Evolutionary conservation across 345 rosid species (phyloP).

Genomic region (Camelina neglecta): DNA sequence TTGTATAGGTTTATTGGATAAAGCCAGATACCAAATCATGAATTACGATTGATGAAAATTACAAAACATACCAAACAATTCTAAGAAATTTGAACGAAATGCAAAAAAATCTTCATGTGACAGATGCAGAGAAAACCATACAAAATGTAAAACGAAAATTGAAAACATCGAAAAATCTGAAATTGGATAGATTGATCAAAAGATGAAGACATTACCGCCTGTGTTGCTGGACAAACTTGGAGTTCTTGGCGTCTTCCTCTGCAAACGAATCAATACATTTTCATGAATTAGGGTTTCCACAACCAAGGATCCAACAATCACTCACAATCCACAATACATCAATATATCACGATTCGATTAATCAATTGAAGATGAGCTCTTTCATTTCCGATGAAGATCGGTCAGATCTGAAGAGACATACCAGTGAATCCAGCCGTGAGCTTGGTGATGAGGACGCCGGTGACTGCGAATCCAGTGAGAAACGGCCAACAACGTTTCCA

Average conservation of each 20-base stretch:
- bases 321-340: not conserved
- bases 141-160: not conserved
- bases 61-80: too few relatives aligned
- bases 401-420: conserved; percentile 46
- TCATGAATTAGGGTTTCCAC: conserved; percentile 31
- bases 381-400: not conserved
- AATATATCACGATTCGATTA: conserved; percentile 12
- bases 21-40: conserved; percentile 7
- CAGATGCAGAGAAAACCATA: conserved; percentile 9
- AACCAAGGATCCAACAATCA: conserved; percentile 8
- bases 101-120: not conserved
- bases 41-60: too few relatives aligned
- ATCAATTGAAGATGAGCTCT: not conserved
- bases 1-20: not conserved
- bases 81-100: too few relatives aligned
- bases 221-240: conserved; percentile 82
- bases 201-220: conserved; percentile 53
- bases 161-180: not conserved
- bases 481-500: conserved; percentile 89
- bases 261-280: conserved; percentile 27
- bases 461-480: conserved; percentile 76
- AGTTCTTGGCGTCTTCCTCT: conserved; percentile 97
- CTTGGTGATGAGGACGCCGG: conserved; percentile 77
- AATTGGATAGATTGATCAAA: not conserved
- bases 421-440: conserved; percentile 75